Conservation (phyloP, 2,329 filamentous ascomycete genomes). For the Scolecobasidium constrictum region DNA sequence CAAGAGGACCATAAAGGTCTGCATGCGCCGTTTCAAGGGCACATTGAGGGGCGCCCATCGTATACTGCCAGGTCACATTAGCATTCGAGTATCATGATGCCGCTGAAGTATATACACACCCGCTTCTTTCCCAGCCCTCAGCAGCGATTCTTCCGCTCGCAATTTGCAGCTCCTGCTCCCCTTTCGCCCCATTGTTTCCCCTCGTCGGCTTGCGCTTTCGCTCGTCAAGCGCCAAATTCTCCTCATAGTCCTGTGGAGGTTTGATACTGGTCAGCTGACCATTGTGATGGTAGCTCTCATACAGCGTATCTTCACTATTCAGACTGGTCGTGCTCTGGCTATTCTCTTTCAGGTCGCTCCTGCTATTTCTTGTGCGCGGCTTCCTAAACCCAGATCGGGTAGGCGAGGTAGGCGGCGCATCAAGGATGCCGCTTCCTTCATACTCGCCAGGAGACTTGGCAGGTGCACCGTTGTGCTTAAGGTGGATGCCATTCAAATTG, state of each 20-base stretch:
- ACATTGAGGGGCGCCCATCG: conserved; percentile 81
- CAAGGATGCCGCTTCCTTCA: conserved; percentile 15
- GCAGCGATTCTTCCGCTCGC: conserved; percentile 43
- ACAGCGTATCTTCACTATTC: conserved; percentile 21
- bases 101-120: conserved; percentile 14
- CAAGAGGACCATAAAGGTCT: conserved; percentile 37
- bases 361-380: background rate
- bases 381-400: conserved; percentile 3
- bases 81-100: conserved; percentile 7
- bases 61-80: conserved; percentile 39
- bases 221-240: conserved; percentile 21
- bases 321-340: conserved; percentile 8
- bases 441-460: conserved; percentile 14
- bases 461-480: background rate
- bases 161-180: conserved; percentile 27
- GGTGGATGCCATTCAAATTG: background rate
- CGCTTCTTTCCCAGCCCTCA: conserved; percentile 40
- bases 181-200: conserved; percentile 13
- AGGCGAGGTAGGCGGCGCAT: conserved; percentile 17
- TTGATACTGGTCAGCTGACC: conserved; percentile 35
- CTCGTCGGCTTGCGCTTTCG: conserved; percentile 14
- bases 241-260: conserved; percentile 26
- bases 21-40: conserved; percentile 37
- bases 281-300: conserved; percentile 34
- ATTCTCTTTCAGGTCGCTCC: conserved; percentile 11